phyloP scores from a whole-genome alignment of 768 basidiomycete species.

The Polyporus arcularius region DNA sequence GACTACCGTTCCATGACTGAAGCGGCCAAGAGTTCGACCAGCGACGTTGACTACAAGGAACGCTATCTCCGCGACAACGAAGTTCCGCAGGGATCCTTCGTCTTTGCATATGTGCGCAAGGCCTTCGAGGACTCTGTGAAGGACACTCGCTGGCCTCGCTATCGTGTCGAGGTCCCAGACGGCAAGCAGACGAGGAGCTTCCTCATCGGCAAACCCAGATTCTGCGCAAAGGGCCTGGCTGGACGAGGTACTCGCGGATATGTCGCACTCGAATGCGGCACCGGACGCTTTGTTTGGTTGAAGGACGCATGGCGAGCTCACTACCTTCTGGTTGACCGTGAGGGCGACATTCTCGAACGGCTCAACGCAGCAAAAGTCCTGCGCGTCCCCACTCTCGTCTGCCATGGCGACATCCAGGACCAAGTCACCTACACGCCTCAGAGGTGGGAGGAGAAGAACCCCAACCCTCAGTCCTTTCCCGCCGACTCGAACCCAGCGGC shows the following conservation, averaged over 20 bases:
- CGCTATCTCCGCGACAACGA: no score
- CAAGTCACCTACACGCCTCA: background rate
- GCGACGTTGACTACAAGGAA: background rate
- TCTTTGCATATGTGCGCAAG: slow-evolving; percentile 5
- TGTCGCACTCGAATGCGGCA: slow-evolving; percentile 10
- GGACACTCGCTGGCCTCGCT: slow-evolving; percentile 1
- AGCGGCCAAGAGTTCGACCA: background rate
- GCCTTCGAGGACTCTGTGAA: background rate
- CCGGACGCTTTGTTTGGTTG: slow-evolving; percentile 3
- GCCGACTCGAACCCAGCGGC: background rate
- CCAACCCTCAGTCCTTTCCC: background rate
- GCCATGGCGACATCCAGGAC: slow-evolving; percentile 9
- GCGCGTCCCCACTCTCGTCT: slow-evolving; percentile 4
- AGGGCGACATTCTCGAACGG: background rate
- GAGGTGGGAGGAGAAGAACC: background rate
- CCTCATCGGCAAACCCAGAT: slow-evolving; percentile 7
- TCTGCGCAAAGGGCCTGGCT: slow-evolving; percentile 1
- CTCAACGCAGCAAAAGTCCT: background rate
- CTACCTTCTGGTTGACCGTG: background rate
- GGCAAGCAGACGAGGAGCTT: background rate
- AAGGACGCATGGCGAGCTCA: slow-evolving; percentile 11
- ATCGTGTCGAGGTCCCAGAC: slow-evolving; percentile 2
- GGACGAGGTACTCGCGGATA: slow-evolving; percentile 15
- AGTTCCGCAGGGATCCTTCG: background rate
- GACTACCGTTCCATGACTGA: background rate